Conservation (phyloP, 2,329 filamentous ascomycete species). For the Scytalidium sp. region DNA sequence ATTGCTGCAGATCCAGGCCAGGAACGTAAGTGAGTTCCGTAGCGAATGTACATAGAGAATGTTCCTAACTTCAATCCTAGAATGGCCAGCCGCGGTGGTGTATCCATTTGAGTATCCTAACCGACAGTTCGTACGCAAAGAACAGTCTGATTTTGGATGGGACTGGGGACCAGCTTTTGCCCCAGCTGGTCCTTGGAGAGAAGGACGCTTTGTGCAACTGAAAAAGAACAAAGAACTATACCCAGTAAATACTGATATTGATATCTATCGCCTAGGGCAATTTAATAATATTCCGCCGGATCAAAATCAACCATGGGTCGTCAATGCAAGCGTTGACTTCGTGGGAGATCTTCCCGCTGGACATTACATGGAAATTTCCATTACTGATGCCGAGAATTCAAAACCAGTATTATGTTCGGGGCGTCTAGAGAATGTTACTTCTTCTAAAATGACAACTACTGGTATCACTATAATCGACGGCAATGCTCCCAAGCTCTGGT, state of each 20-base stretch:
- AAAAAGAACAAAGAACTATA: conserved; percentile 37
- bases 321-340: conserved; percentile 59
- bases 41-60: background rate
- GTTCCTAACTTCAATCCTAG: conserved; percentile 17
- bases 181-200: conserved; percentile 62
- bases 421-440: conserved; percentile 35
- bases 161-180: conserved; percentile 60
- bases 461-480: conserved; percentile 42
- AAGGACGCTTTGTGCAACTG: conserved; percentile 54
- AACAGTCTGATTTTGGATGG: conserved; percentile 64
- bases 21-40: conserved; percentile 3
- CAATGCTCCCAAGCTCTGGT: conserved; percentile 53
- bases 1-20: conserved; percentile 42
- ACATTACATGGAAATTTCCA: conserved; percentile 41
- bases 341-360: conserved; percentile 43
- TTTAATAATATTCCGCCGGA: conserved; percentile 56
- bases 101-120: conserved; percentile 48
- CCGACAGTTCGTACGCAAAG: conserved; percentile 55
- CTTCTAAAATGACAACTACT: conserved; percentile 41
- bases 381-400: conserved; percentile 40
- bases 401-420: conserved; percentile 33
- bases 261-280: conserved; percentile 57
- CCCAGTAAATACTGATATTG: conserved; percentile 50
- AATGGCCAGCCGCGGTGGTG: conserved; percentile 48
- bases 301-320: conserved; percentile 54